Base-by-base conservation (phyloP, 306 rosid species). In the Trifolium fragiferum region DNA sequence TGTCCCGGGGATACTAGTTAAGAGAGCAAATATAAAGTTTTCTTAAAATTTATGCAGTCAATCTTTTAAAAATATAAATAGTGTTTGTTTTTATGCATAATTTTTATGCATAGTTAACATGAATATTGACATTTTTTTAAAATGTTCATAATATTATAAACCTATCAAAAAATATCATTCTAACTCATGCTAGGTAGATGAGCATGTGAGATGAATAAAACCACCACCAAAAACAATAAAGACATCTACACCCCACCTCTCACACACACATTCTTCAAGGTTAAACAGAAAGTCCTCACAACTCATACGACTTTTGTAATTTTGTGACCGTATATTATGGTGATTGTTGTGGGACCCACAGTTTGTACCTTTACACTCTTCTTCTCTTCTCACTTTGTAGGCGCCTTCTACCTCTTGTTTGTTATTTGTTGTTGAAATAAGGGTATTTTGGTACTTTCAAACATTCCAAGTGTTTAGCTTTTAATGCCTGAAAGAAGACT, bases 231-330 rank as follows among this genome's bases (percentile, higher is more conserved):
- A 59, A 66, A 76, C 70, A 23, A 51, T 10, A 47, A 20, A 20
- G 68, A 43, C 57, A 16, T 50, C 4, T 50, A 27, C 47, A 76
- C 47, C 59, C 41, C 59, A 55, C 58, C 2, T 27, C 18, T 14
- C 30, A 0, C 0, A 2, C 57, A 58, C 76, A 69, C 66, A 70
- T 3, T 20, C 35, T 11, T 61, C 55, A 15, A 69, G 71, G 72
- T 23, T 65, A 77, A 77, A 69, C 71, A 32, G 81, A 77, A 59
- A 59, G 18, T 50, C 37, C 59, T 62, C 72, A 70, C n/a, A 10
- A 50, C 47, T 70, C 53, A 38, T 4, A 46, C 19, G 7, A 18
- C 44, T 30, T 71, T 53, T 78, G 66, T n/a, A 9, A 3, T 30
- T 64, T 30, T 55, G 27, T 33, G 64, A 32, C 66, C 59, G 73